Base-by-base conservation (phyloP, 495 filamentous ascomycete species). In the Hypoxylon trugodes region DNA sequence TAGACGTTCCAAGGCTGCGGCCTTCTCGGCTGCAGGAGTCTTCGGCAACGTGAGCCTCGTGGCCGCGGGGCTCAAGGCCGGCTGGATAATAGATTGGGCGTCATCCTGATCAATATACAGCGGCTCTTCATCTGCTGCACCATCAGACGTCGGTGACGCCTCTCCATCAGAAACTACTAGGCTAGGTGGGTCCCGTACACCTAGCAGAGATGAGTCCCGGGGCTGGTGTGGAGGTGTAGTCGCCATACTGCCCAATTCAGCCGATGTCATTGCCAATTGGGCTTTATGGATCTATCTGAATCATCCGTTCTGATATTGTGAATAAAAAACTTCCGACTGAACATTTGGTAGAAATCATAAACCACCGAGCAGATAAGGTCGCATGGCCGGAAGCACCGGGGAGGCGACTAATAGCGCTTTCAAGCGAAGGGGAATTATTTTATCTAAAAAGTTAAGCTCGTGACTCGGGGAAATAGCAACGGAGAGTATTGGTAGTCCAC, bases 11-110 rank as follows among this genome's bases (percentile, higher is more conserved):
- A 96, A 77, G 0, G 85, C 85, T 0, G 87, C 85, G 26, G 76
- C 85, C 76, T 90, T 94, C 70, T 96, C 92, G 32, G 87, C 85
- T 7, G 88, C 86, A 1, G 91, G 87, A 0, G 89, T 94, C 38
- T 79, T 81, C 10, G 89, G 84, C 15, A 87, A 85, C 25, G 87
- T 87, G 56, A 96, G 80, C 36, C 88, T 82, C 43, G 86, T 90
- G 35, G 94, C 92, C 12, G 80, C 76, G 12, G 82, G 83, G 65
- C 90, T 85, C 53, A 96, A 89, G 59, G 90, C 89, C 47, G 93
- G 84, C 18, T 90, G 90, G 57, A 96, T 82, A 52, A 93, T 76
- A 2, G 85, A 84, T 48, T 84, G 80, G 12, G 77, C 86, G 56
- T 87, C 85, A 61, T 88, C 84, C 49, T 80, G 74, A 25, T 80